Conservation (phyloP, 164 flowering plant genomes). For the Pachysandra terminalis region DNA sequence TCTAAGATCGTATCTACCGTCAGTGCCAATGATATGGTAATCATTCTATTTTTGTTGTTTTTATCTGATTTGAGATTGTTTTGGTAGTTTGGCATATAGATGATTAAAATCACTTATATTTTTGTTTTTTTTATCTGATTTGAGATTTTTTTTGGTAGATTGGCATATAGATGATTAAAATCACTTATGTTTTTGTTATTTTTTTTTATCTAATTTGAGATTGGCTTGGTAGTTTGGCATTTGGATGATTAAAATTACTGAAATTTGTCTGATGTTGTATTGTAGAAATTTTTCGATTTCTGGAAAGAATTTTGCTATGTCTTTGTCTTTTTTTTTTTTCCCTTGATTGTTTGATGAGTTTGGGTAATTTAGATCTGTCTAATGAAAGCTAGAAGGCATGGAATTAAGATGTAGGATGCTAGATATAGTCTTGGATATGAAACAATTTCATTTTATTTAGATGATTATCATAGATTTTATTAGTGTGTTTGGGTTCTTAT, state of each 20-base stretch:
- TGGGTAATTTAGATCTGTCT: not conserved
- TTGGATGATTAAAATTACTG: not conserved
- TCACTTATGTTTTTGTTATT: too few relatives aligned
- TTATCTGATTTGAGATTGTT: not conserved
- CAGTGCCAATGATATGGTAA: conserved; percentile 43
- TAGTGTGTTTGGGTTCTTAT: not conserved
- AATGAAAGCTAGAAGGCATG: not conserved
- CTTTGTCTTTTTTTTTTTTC: too few relatives aligned
- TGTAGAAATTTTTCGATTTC: not conserved
- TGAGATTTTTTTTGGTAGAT: not conserved
- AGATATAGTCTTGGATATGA: not conserved
- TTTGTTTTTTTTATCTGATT: not conserved
- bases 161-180: not conserved
- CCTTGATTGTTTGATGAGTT: too few relatives aligned
- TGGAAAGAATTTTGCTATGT: too few relatives aligned
- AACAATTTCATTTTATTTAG: not conserved
- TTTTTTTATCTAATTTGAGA: not conserved
- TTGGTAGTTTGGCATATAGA: not conserved
- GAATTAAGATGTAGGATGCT: not conserved
- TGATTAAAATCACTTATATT: too few relatives aligned
- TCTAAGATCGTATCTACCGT: conserved; percentile 49
- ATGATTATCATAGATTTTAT: too few relatives aligned
- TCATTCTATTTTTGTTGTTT: not conserved
- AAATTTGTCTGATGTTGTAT: not conserved
- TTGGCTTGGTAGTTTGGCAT: not conserved